Evolutionary conservation across 164 flowering plant species (phyloP), one percentile per base, ranked within the genome.

Genomic region (Protea cynaroides): DNA sequence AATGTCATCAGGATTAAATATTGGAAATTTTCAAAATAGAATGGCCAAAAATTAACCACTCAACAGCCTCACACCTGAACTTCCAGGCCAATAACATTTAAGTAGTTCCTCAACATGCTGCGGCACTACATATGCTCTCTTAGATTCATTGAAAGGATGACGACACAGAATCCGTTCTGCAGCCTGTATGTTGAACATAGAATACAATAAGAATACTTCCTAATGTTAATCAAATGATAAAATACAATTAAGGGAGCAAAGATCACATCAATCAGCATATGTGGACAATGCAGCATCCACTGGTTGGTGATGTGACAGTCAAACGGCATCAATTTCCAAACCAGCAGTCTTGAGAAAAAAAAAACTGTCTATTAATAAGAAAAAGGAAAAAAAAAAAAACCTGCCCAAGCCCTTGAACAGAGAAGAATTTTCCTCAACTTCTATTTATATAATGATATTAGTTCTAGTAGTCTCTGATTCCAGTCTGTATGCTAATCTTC

Each of bases 51-150:
- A 29, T 29, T 29, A 7, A 46, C 11, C 19, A 64, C 7, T 61
- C 4, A 47, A 21, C 24, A 23, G 36, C n/a, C 43, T 67, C 75
- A 49, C 58, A 94, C 99, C 99, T 82, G 97, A 73, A 53, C 29
- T 70, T 53, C 99, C 97, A 47, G 88, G 82, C 98, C 98, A 92
- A 69, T 81, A 95, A 71, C 99, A 92, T 78, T 86, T 87, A 63
- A 92, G 68, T 63, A 95, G 96, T 80, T 95, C 99, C 79, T 92
- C 99, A 61, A 95, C 95, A 22, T 64, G 80, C 69, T 95, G 94
- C 5, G 99, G 99, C 44, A 95, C 97, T 71, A 95, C 97, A 78
- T 88, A 92, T 25, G 99, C 99, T 75, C 99, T 82, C 75, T 95
- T 92, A 22, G 99, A 95, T 80, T 95, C 99, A 71, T 70, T 92